These are phyloP conservation scores for Aspergillus pseudoterreus DNA, from an alignment of 2,329 filamentous ascomycete species.

Conservation along the genomic window DNA sequence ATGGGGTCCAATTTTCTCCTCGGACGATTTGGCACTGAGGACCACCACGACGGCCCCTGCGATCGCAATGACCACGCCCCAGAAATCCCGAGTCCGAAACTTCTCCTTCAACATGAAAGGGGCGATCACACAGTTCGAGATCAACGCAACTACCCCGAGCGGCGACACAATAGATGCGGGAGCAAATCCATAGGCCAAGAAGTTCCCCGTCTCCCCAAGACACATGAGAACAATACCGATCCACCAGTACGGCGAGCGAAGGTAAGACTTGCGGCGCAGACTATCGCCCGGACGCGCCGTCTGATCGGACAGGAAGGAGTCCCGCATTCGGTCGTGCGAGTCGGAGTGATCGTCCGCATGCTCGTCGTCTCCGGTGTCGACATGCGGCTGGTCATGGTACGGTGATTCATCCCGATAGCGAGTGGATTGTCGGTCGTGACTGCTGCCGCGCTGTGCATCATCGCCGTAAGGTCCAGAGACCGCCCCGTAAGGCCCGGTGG, in stretches of 20 bases:
- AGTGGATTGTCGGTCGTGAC: constrained; percentile 5
- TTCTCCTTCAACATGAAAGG: constrained; percentile 89
- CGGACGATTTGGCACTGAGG: constrained; percentile 80
- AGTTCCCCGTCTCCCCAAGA: constrained; percentile 90
- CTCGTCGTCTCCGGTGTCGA: constrained; percentile 13
- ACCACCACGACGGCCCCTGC: constrained; percentile 89
- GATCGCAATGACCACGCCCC: constrained; percentile 84
- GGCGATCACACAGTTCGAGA: constrained; percentile 96
- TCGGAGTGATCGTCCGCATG: constrained; percentile 38
- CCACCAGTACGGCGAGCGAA: constrained; percentile 96
- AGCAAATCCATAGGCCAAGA: constrained; percentile 94
- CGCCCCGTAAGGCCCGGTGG: constrained; percentile 43
- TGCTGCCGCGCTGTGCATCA: constrained; percentile 9
- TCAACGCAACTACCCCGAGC: constrained; percentile 89
- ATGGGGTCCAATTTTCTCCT: constrained; percentile 84
- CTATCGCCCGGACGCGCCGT: constrained; percentile 38
- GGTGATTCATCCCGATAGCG: constrained; percentile 19
- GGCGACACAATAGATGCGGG: constrained; percentile 97
- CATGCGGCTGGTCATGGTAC: constrained; percentile 30
- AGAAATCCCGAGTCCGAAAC: constrained; percentile 79
- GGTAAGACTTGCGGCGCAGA: constrained; percentile 65
- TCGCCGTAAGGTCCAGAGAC: constrained; percentile 19
- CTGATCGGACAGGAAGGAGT: constrained; percentile 38
- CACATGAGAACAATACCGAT: constrained; percentile 87
- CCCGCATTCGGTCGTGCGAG: constrained; percentile 29